Evolutionary conservation across 2,329 filamentous ascomycete species (phyloP).

Genomic region (Cordyceps tenuipes): DNA sequence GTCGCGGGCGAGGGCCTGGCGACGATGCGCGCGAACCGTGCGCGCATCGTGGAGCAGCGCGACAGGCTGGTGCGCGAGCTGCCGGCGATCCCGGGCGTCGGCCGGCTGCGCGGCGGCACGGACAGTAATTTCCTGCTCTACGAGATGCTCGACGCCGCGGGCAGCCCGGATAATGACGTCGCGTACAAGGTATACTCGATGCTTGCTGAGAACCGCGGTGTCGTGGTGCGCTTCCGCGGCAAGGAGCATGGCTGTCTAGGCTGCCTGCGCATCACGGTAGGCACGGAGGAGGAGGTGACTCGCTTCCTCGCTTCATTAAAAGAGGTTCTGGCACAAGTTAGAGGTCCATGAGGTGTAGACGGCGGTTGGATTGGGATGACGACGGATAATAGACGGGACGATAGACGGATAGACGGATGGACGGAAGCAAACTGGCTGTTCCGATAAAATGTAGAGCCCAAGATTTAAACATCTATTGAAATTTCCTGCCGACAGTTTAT

Average conservation of each 20-base stretch:
- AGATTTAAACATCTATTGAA: background rate
- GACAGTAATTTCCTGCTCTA: constrained; percentile 86
- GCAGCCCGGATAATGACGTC: constrained; percentile 67
- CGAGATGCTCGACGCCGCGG: constrained; percentile 68
- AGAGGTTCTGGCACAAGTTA: constrained; percentile 38
- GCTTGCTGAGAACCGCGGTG: constrained; percentile 76
- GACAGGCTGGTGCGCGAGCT: constrained; percentile 67
- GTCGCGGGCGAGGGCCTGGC: constrained; percentile 58
- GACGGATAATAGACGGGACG: background rate
- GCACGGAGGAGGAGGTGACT: constrained; percentile 78
- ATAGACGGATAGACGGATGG: background rate
- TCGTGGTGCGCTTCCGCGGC: constrained; percentile 88
- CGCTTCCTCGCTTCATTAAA: constrained; percentile 65
- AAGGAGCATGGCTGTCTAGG: constrained; percentile 86
- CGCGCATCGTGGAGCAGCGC: constrained; percentile 66
- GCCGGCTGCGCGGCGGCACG: constrained; percentile 68
- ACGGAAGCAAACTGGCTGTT: background rate
- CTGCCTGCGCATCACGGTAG: constrained; percentile 85
- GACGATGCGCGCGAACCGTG: constrained; percentile 63
- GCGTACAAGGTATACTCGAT: constrained; percentile 76
- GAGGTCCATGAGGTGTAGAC: constrained; percentile 11
- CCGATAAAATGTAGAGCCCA: background rate
- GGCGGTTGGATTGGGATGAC: background rate
- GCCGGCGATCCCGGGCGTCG: constrained; percentile 67
- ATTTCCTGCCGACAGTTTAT: background rate